phyloP scores from a whole-genome alignment of 352 stramenopile species.

The Phytopythium montanum region DNA sequence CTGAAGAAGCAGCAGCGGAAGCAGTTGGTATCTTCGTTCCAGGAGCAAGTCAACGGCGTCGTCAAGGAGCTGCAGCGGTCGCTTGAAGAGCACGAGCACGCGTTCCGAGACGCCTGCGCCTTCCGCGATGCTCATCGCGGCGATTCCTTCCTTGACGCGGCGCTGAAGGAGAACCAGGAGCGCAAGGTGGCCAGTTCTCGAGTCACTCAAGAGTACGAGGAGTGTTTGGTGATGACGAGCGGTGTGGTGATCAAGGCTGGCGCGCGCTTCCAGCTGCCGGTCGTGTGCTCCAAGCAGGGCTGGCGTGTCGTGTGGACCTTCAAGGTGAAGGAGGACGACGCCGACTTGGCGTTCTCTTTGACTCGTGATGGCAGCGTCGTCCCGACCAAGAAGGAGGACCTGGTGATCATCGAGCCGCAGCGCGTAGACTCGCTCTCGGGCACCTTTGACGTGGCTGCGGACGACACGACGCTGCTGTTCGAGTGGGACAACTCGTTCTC shows the following conservation, averaged over 20 bases:
- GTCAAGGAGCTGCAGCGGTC: conserved; percentile 45
- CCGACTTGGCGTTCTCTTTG: conserved; percentile 59
- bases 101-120: conserved; percentile 60
- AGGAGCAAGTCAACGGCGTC: conserved; percentile 29
- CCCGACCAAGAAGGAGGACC: neutral
- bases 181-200: neutral
- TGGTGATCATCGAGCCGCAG: conserved; percentile 32
- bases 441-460: conserved; percentile 34
- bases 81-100: conserved; percentile 52
- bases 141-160: conserved; percentile 4
- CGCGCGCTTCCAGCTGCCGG: conserved; percentile 57
- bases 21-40: conserved; percentile 32
- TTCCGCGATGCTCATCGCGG: conserved; percentile 36
- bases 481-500: conserved; percentile 85
- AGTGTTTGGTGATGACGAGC: conserved; percentile 69
- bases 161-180: neutral
- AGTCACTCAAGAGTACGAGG: conserved; percentile 35
- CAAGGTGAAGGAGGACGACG: conserved; percentile 59
- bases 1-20: conserved; percentile 38
- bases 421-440: conserved; percentile 56
- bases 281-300: conserved; percentile 59
- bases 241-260: conserved; percentile 80
- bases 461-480: conserved; percentile 50
- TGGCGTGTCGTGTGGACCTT: conserved; percentile 83
- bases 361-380: neutral